These are phyloP conservation scores for Malus orientalis DNA, from an alignment of 306 rosid species.

Conservation along the genomic window DNA sequence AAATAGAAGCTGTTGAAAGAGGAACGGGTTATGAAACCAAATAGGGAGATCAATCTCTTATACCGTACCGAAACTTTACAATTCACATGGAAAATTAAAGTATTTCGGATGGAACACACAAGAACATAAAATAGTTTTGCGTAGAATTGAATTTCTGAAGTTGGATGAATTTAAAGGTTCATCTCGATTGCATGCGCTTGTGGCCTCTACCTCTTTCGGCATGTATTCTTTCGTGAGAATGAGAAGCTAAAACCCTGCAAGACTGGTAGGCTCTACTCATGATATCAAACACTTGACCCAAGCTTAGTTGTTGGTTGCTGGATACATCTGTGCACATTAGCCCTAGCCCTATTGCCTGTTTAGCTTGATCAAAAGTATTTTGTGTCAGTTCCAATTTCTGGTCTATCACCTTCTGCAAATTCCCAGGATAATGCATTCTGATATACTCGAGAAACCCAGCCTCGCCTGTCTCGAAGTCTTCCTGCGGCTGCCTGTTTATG, in stretches of 20 bases:
- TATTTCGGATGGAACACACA: background rate
- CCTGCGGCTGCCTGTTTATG: conserved; percentile 19
- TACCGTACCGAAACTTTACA: background rate
- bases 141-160: background rate
- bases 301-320: conserved; percentile 22
- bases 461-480: conserved; percentile 34
- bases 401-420: conserved; percentile 34
- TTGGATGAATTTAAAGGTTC: background rate
- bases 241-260: conserved; percentile 18
- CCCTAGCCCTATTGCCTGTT: conserved; percentile 32
- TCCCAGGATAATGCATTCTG: conserved; percentile 33
- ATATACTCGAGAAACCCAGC: conserved; percentile 28
- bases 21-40: background rate
- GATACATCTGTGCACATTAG: conserved; percentile 46
- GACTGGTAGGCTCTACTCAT: conserved; percentile 33
- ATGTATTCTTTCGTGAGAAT: conserved; percentile 21
- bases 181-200: conserved; percentile 13
- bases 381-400: conserved; percentile 38
- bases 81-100: background rate
- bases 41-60: background rate
- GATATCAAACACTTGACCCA: conserved; percentile 22
- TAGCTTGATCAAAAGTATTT: conserved; percentile 27
- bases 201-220: conserved; percentile 30
- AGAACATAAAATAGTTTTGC: background rate
- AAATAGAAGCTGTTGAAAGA: background rate